Evolutionary conservation across 2,329 filamentous ascomycete species (phyloP).

Genomic region (Colletotrichum sp.): DNA sequence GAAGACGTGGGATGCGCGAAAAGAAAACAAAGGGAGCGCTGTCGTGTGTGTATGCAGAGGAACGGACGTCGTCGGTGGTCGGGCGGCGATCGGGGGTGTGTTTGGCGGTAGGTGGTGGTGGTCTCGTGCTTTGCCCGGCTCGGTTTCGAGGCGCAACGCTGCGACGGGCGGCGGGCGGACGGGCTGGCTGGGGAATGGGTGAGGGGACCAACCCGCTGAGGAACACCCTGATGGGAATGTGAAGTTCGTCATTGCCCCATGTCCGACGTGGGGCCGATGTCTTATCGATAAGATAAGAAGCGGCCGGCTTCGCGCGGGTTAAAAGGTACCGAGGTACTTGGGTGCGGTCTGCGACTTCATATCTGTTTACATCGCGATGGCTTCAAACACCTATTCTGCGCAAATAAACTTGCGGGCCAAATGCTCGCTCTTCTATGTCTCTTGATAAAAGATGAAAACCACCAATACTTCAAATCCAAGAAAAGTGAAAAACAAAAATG

Average conservation of each 20-base stretch:
- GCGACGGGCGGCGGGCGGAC: background rate
- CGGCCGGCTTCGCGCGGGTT: background rate
- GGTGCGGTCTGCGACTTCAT: background rate
- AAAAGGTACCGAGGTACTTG: background rate
- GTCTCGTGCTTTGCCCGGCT: conserved; percentile 14
- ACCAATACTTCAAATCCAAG: background rate
- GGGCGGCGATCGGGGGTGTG: background rate
- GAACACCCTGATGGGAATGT: background rate
- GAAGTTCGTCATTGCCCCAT: conserved; percentile 4
- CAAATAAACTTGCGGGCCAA: background rate
- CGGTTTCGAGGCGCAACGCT: conserved; percentile 17
- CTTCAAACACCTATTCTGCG: background rate
- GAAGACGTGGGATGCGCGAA: background rate
- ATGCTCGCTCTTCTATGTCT: background rate
- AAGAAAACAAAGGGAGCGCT: background rate
- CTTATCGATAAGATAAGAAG: background rate
- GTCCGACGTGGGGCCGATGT: background rate
- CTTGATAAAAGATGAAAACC: background rate
- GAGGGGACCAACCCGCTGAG: background rate
- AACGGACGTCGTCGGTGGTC: conserved; percentile 2
- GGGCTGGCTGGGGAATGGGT: background rate
- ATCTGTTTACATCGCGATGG: background rate
- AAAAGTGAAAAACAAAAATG: background rate
- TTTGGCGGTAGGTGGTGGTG: background rate
- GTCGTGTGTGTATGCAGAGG: background rate